Evolutionary conservation across 345 rosid species (phyloP).

Genomic region (Cardamine occulta): DNA sequence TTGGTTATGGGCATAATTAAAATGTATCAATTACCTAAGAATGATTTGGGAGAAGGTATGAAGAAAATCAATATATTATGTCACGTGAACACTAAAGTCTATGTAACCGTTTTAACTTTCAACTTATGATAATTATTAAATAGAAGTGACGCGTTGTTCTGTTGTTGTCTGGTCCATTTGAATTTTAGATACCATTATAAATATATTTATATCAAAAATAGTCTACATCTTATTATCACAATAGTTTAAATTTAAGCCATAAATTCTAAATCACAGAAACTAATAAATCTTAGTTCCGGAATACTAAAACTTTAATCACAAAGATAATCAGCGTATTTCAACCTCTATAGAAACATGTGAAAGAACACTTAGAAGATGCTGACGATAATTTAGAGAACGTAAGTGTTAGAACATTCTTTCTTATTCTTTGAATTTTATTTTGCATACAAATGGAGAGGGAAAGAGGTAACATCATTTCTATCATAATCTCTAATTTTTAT

Average conservation of each 20-base stretch:
- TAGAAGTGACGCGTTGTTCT: background rate
- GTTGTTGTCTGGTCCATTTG: background rate
- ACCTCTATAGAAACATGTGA: background rate
- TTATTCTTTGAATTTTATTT: too few species aligned
- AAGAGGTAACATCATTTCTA: background rate
- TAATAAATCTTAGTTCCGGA: background rate
- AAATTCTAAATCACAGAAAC: background rate
- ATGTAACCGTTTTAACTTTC: constrained; percentile 16
- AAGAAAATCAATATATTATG: background rate
- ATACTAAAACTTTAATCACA: background rate
- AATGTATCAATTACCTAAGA: constrained; percentile 23
- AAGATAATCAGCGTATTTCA: too few species aligned
- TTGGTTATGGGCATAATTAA: constrained; percentile 8
- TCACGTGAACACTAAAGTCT: constrained; percentile 7
- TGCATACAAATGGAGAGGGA: background rate
- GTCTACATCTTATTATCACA: background rate
- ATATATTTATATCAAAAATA: background rate
- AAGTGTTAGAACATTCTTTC: too few species aligned
- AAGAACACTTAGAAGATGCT: too few species aligned
- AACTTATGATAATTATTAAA: background rate
- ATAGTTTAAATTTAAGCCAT: background rate
- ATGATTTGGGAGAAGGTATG: constrained; percentile 19
- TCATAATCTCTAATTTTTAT: background rate
- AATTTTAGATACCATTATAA: background rate
- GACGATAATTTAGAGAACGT: too few species aligned